Evolutionary conservation across 2,329 filamentous ascomycete species (phyloP), one percentile per base, ranked within the genome.

Genomic region (Fusarium udum): DNA sequence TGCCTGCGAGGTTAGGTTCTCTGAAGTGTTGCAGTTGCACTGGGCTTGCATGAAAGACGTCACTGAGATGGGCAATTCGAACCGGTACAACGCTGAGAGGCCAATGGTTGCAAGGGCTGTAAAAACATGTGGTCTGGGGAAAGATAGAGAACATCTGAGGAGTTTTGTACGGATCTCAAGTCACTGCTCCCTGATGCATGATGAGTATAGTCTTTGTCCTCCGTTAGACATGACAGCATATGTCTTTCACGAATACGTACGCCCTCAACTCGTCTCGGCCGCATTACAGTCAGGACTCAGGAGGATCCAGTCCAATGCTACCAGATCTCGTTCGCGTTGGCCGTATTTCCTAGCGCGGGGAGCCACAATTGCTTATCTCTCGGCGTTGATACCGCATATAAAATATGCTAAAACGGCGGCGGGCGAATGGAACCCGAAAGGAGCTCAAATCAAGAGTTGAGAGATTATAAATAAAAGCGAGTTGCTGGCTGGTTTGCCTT

Each of bases 381-480:
- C 51, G 62, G 61, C 61, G 61, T 58, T 64, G 48, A 55, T 52
- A 62, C 64, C 52, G 37, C 57, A 63, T 60, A 20, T 28, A 46
- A 64, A 57, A 64, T 31, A 37, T 69, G 37, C 63, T 66, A 66
- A 74, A 65, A 57, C 65, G 58, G 51, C 64, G 60, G 64, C 62
- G 73, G 65, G 61, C 64, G 63, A 69, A 74, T 63, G 68, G 67
- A 69, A 67, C 51, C 48, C 52, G 45, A 73, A 48, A 67, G 45
- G 63, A 71, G 67, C 70, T 59, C 75, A 76, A 76, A 75, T 73
- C 66, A 76, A 77, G 48, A 55, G 64, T 73, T 58, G 69, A 70
- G 56, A 67, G 64, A 77, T 79, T 79, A 79, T 79, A 79, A 79
- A 77, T 77, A 79, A 70, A 73, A 69, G 69, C 64, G 68, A 70